Percentiles rank a stretch among this genome's conserved stretches.
Evolutionary conservation across 495 filamentous ascomycete species (phyloP).

Genomic region (Trichocladium uniseriatum): DNA sequence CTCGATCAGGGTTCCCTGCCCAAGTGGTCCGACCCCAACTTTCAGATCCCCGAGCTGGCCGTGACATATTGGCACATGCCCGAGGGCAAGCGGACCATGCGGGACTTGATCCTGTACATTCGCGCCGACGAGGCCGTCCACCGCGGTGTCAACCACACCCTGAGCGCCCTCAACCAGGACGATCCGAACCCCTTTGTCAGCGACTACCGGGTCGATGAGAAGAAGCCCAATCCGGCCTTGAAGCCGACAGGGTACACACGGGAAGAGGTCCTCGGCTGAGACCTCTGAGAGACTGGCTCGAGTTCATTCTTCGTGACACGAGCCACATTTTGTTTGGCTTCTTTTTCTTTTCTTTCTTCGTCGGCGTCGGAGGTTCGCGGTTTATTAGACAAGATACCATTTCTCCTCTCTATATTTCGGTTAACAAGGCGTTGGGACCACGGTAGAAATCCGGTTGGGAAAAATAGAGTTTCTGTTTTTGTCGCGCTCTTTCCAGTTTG

Average conservation of each 20-base stretch:
- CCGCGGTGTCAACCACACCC: constrained; percentile 91
- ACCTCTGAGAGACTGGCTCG: too few relatives aligned
- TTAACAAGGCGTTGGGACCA: neutral
- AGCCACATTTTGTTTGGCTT: too few relatives aligned
- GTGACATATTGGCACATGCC: constrained; percentile 90
- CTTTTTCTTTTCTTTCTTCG: too few relatives aligned
- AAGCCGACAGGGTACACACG: constrained; percentile 74
- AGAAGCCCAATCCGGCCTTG: constrained; percentile 53
- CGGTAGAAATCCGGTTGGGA: too few relatives aligned
- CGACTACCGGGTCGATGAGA: constrained; percentile 53
- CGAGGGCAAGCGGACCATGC: constrained; percentile 71
- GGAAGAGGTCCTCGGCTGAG: constrained; percentile 61
- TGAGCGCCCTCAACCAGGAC: constrained; percentile 72
- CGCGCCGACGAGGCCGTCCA: constrained; percentile 90
- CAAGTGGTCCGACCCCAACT: constrained; percentile 57
- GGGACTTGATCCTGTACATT: constrained; percentile 77
- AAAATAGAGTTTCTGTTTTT: too few relatives aligned
- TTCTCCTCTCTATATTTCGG: neutral
- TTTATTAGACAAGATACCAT: neutral
- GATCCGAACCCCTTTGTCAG: constrained; percentile 89
- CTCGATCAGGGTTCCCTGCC: constrained; percentile 76
- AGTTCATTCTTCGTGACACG: too few relatives aligned
- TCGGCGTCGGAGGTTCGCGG: neutral
- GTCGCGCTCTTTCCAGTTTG: too few relatives aligned
- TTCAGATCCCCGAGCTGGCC: constrained; percentile 79